Conservation (phyloP, 2,329 filamentous ascomycete genomes). For the Sclerotinia borealis region DNA sequence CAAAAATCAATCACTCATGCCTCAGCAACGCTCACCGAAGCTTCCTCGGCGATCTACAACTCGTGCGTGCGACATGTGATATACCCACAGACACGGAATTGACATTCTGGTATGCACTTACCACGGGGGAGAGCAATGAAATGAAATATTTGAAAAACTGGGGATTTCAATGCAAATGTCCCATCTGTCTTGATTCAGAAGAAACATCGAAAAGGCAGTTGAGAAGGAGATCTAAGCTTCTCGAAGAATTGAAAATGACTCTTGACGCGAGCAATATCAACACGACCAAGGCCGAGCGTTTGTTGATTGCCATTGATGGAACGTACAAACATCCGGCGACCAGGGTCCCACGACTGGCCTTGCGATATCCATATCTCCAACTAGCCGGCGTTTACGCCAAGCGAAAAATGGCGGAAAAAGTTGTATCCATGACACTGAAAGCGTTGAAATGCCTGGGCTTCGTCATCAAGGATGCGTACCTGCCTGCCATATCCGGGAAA, state of each 20-base stretch:
- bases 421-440: slow-evolving; percentile 7
- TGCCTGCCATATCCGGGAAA: background rate
- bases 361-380: slow-evolving; percentile 13
- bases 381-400: slow-evolving; percentile 10
- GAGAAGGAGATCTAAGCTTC: slow-evolving; percentile 8
- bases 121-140: slow-evolving; percentile 7
- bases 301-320: slow-evolving; percentile 7
- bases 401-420: background rate
- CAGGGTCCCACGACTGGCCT: slow-evolving; percentile 11
- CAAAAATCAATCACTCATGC: slow-evolving; percentile 23
- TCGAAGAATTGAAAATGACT: slow-evolving; percentile 7
- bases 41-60: slow-evolving; percentile 19
- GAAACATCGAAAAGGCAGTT: background rate
- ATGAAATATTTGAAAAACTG: slow-evolving; percentile 11
- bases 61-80: slow-evolving; percentile 16
- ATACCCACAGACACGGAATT: slow-evolving; percentile 18
- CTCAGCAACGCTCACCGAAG: slow-evolving; percentile 17
- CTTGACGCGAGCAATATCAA: slow-evolving; percentile 9
- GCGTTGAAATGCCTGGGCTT: slow-evolving; percentile 15
- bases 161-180: slow-evolving; percentile 16
- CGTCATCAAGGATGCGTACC: slow-evolving; percentile 11
- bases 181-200: slow-evolving; percentile 14
- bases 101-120: slow-evolving; percentile 12
- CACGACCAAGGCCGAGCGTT: slow-evolving; percentile 7
- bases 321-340: slow-evolving; percentile 7